These are phyloP conservation scores for Berkeleyomyces rouxiae DNA, from an alignment of 2,329 filamentous ascomycete species.

Conservation along the genomic window DNA sequence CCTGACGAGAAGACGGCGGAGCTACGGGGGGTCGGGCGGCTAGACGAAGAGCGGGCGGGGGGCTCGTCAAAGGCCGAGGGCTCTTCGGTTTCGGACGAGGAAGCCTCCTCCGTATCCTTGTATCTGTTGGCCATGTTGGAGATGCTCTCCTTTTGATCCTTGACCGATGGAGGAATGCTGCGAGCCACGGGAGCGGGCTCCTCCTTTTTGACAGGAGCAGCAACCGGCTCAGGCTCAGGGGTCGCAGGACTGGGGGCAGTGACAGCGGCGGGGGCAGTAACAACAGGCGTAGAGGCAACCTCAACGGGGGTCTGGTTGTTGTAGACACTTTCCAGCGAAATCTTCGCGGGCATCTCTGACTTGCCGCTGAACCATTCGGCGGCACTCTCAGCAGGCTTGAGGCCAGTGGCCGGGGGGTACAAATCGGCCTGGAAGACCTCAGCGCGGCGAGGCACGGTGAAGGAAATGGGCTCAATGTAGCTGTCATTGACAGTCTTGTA, in stretches of 20 bases:
- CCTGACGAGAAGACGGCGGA: constrained; percentile 12
- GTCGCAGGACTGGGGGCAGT: constrained; percentile 24
- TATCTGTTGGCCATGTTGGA: constrained; percentile 73
- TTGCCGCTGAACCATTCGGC: constrained; percentile 79
- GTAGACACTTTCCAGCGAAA: constrained; percentile 83
- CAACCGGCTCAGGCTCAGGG: constrained; percentile 13
- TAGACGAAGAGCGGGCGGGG: constrained; percentile 35
- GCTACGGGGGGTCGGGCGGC: constrained; percentile 10
- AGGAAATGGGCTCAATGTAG: constrained; percentile 93
- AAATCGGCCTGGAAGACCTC: constrained; percentile 96
- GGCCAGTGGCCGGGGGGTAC: constrained; percentile 69
- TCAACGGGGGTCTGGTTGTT: constrained; percentile 69
- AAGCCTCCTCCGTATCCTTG: constrained; percentile 50
- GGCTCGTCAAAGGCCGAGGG: constrained; percentile 79
- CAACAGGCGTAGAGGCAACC: constrained; percentile 31
- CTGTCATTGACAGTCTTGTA: constrained; percentile 94
- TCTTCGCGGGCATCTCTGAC: constrained; percentile 70
- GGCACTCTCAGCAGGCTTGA: constrained; percentile 63
- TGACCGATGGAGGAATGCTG: constrained; percentile 46
- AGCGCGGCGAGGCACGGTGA: constrained; percentile 84
- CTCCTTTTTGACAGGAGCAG: constrained; percentile 18
- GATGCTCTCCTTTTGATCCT: constrained; percentile 77
- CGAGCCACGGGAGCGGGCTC: constrained; percentile 17
- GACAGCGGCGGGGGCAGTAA: constrained; percentile 23
- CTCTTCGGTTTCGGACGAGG: constrained; percentile 38